These are phyloP conservation scores for Chamaecyparis obtusa DNA, from an alignment of 75 land plant genomes.

Conservation along the genomic window DNA sequence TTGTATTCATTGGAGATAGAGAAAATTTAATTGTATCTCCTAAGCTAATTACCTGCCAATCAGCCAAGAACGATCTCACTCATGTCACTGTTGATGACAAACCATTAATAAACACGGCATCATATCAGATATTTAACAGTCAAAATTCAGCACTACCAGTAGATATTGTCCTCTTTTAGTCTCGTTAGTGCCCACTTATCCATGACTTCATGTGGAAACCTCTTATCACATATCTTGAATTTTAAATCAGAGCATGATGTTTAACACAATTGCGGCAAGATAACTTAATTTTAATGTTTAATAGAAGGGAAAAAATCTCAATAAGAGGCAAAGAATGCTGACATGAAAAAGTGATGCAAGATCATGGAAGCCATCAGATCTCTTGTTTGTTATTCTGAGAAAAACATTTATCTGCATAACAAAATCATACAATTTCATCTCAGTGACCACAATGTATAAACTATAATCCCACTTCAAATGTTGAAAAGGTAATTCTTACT, in stretches of 20 bases:
- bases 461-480: neutral
- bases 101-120: slow-evolving; percentile 10
- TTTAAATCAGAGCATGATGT: too few species aligned
- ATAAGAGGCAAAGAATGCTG: slow-evolving; percentile 19
- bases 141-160: neutral
- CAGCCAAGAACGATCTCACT: neutral
- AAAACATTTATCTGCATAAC: slow-evolving; percentile 87
- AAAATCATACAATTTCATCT: neutral
- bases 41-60: slow-evolving; percentile 80
- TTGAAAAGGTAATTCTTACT: neutral
- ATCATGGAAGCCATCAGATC: slow-evolving; percentile 97
- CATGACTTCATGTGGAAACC: neutral
- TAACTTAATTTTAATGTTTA: neutral
- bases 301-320: neutral
- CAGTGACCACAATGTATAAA: neutral
- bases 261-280: neutral
- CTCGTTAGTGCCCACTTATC: neutral
- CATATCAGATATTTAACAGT: neutral
- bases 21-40: slow-evolving; percentile 97
- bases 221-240: neutral
- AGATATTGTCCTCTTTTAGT: neutral
- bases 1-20: slow-evolving; percentile 74
- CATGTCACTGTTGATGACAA: neutral
- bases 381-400: slow-evolving; percentile 88
- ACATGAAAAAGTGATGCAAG: slow-evolving; percentile 99